phyloP scores from a whole-genome alignment of 2,329 filamentous ascomycete genomes.

The Monosporascus sp. region DNA sequence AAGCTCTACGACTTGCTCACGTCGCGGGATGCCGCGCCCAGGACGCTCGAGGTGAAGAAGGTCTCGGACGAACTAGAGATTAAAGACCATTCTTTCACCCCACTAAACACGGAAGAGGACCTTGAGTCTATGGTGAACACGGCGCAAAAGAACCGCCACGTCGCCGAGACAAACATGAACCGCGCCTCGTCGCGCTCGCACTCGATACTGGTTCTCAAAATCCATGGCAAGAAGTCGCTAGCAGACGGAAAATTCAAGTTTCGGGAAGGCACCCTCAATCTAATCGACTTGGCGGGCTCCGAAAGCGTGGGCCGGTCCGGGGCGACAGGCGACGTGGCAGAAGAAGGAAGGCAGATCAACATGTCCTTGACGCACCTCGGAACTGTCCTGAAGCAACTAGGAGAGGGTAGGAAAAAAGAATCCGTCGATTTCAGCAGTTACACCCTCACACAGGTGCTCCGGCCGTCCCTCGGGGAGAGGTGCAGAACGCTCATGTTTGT shows the following conservation, averaged over 20 bases:
- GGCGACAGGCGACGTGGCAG: conserved; percentile 79
- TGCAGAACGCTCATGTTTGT: conserved; percentile 99
- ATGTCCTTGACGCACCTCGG: conserved; percentile 86
- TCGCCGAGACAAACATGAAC: conserved; percentile 96
- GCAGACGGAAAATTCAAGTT: conserved; percentile 65
- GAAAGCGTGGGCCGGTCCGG: conserved; percentile 70
- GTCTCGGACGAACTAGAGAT: conserved; percentile 25
- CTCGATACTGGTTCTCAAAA: conserved; percentile 90
- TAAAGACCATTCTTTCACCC: conserved; percentile 28
- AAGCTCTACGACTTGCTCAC: conserved; percentile 84
- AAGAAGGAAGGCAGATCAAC: conserved; percentile 97
- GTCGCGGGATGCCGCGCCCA: conserved; percentile 66
- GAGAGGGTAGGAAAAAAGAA: conserved; percentile 61
- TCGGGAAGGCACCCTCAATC: conserved; percentile 88
- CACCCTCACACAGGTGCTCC: conserved; percentile 90
- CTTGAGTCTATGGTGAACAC: conserved; percentile 75
- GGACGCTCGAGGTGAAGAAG: conserved; percentile 36
- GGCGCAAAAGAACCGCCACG: conserved; percentile 80
- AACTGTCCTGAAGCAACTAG: conserved; percentile 92
- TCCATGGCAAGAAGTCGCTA: conserved; percentile 59
- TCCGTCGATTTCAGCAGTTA: conserved; percentile 95
- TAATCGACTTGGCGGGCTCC: conserved; percentile 91
- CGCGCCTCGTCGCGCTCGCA: conserved; percentile 91
- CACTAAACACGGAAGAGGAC: conserved; percentile 70
- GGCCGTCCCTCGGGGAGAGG: conserved; percentile 92